Evolutionary conservation across 805 yeast species (phyloP).

Genomic region (Brettanomyces naardenensis): DNA sequence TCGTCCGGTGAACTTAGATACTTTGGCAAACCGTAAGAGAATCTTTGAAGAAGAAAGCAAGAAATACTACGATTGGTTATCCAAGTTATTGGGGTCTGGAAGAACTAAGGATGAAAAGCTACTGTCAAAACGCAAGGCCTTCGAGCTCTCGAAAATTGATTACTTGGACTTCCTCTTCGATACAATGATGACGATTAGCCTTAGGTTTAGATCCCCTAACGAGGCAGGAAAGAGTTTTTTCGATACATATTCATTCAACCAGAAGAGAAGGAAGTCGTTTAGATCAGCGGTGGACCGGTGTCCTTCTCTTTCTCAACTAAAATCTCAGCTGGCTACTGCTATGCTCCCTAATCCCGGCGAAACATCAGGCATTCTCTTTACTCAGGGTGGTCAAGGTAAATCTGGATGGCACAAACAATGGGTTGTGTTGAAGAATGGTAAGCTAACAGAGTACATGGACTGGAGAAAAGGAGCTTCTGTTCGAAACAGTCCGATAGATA

Average conservation of each 20-base stretch:
- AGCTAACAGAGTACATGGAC: conserved; percentile 62
- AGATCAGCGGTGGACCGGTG: conserved; percentile 14
- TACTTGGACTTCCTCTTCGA: conserved; percentile 24
- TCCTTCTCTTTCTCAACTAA: conserved; percentile 21
- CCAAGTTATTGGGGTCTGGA: conserved; percentile 26
- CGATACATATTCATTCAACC: conserved; percentile 8
- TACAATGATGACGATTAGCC: conserved; percentile 13
- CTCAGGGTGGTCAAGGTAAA: conserved; percentile 52
- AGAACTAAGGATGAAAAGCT: conserved; percentile 27
- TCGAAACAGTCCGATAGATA: conserved; percentile 59
- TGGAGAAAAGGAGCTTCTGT: conserved; percentile 66
- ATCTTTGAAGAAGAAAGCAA: conserved; percentile 30
- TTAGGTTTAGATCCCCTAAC: conserved; percentile 7
- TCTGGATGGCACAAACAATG: conserved; percentile 86
- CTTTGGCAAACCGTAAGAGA: conserved; percentile 14
- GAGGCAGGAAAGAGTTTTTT: conserved; percentile 11
- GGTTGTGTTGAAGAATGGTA: conserved; percentile 68
- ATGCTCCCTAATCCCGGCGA: conserved; percentile 1
- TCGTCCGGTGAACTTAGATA: conserved; percentile 3
- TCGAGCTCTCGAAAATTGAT: conserved; percentile 24
- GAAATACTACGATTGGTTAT: conserved; percentile 29
- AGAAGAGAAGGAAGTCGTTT: conserved; percentile 12
- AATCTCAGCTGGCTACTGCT: conserved; percentile 36
- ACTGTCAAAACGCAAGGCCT: conserved; percentile 21
- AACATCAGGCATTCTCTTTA: conserved; percentile 45